Percentiles rank a stretch among this genome's conserved stretches.
These are phyloP conservation scores for Rhynchospora tenuis DNA, from an alignment of 176 grass and related monocot species.

Conservation along the genomic window DNA sequence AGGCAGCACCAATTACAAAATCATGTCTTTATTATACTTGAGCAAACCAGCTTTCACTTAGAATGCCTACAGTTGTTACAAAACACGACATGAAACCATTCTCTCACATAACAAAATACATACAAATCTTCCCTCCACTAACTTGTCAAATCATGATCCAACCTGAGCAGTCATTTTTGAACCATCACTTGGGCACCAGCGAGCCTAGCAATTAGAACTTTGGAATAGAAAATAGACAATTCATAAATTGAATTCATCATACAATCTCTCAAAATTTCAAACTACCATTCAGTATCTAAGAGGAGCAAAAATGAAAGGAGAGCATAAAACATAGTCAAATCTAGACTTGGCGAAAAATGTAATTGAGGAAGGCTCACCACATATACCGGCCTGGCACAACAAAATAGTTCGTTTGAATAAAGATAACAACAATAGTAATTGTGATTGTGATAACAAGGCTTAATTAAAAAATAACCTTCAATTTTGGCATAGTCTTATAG, in stretches of 20 bases:
- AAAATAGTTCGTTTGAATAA: slow-evolving; percentile 2
- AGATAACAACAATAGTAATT: slow-evolving; percentile 10
- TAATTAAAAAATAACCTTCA: slow-evolving; percentile 55
- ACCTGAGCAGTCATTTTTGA: slow-evolving; percentile 24
- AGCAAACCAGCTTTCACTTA: not conserved
- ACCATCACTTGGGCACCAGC: slow-evolving; percentile 70
- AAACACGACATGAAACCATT: not conserved
- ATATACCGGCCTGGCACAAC: slow-evolving; percentile 59
- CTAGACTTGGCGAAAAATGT: slow-evolving; percentile 92
- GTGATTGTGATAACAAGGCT: not conserved
- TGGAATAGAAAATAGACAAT: slow-evolving; percentile 32
- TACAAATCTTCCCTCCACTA: slow-evolving; percentile 12
- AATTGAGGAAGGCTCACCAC: slow-evolving; percentile 92
- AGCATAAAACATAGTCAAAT: slow-evolving; percentile 94
- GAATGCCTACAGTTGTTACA: not conserved
- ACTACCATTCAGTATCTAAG: not conserved
- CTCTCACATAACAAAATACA: not conserved
- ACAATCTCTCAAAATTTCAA: not conserved
- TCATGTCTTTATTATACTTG: slow-evolving; percentile 11
- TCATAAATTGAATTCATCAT: not conserved
- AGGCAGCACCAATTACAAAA: not conserved
- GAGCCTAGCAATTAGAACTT: slow-evolving; percentile 74
- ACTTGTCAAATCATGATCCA: slow-evolving; percentile 12
- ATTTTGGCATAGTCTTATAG: slow-evolving; percentile 59
- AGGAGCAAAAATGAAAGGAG: slow-evolving; percentile 71